Evolutionary conservation across 2,329 filamentous ascomycete species (phyloP).

Genomic region (Decorospora gaudefroyi): DNA sequence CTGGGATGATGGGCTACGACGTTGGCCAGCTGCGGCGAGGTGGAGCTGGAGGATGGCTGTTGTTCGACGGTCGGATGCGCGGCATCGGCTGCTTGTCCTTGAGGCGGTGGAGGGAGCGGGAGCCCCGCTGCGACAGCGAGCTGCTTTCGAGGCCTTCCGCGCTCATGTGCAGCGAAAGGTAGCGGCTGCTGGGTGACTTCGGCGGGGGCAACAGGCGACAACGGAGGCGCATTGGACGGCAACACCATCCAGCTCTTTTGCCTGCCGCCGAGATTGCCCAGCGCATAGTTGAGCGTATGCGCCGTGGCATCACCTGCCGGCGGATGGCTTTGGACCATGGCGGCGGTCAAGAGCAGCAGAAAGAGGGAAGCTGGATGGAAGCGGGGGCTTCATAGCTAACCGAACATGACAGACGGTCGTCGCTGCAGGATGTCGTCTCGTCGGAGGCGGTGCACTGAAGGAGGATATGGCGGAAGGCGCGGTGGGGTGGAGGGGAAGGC

Average conservation of each 20-base stretch:
- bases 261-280: conserved; percentile 39
- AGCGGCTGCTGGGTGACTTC: neutral
- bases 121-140: neutral
- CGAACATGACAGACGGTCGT: too few species aligned
- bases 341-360: neutral
- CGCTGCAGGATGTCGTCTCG: too few species aligned
- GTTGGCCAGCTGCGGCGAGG: conserved; percentile 44
- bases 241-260: conserved; percentile 42
- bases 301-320: conserved; percentile 19
- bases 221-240: neutral
- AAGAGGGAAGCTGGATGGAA: too few species aligned
- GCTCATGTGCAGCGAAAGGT: conserved; percentile 11
- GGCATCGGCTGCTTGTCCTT: conserved; percentile 1
- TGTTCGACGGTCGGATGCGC: conserved; percentile 11
- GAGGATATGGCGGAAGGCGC: too few species aligned
- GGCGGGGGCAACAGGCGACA: conserved; percentile 1
- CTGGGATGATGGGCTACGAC: conserved; percentile 14
- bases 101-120: neutral
- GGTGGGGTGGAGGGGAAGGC: too few species aligned
- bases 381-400: too few species aligned
- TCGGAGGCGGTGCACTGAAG: too few species aligned
- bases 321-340: conserved; percentile 18
- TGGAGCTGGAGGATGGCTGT: conserved; percentile 39
- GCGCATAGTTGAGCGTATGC: conserved; percentile 32
- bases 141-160: conserved; percentile 19